Evolutionary conservation across 2,329 filamentous ascomycete genomes (phyloP).

Genomic region (Cladophialophora immunda): DNA sequence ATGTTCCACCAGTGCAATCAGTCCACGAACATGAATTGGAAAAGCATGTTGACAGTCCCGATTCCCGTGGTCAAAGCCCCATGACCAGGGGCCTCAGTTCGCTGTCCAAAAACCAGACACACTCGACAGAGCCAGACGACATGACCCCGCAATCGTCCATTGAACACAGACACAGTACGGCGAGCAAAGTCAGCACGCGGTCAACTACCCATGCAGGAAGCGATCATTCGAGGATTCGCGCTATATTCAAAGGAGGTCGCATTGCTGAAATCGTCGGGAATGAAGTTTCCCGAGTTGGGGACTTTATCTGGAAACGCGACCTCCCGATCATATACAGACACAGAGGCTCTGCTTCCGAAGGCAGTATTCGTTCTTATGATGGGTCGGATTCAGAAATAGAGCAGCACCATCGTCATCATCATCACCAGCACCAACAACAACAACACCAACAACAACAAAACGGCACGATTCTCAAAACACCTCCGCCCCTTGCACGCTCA

Average conservation of each 20-base stretch:
- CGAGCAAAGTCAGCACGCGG: slow-evolving; percentile 53
- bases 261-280: slow-evolving; percentile 77
- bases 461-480: slow-evolving; percentile 33
- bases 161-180: slow-evolving; percentile 32
- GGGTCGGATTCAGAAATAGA: slow-evolving; percentile 58
- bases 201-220: slow-evolving; percentile 55
- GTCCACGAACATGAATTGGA: slow-evolving; percentile 18
- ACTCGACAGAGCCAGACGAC: slow-evolving; percentile 27
- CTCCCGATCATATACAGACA: slow-evolving; percentile 50
- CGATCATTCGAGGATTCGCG: slow-evolving; percentile 67
- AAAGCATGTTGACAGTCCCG: slow-evolving; percentile 20
- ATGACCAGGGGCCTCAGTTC: slow-evolving; percentile 35
- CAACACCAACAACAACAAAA: slow-evolving; percentile 40
- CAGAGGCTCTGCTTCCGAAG: slow-evolving; percentile 53
- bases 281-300: slow-evolving; percentile 69
- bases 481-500: slow-evolving; percentile 25
- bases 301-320: slow-evolving; percentile 68
- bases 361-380: slow-evolving; percentile 55
- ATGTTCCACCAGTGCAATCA: slow-evolving; percentile 16
- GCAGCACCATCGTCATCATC: slow-evolving; percentile 29
- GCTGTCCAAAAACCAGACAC: slow-evolving; percentile 27
- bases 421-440: background rate
- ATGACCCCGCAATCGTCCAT: slow-evolving; percentile 15
- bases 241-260: slow-evolving; percentile 79
- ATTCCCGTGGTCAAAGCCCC: slow-evolving; percentile 39